Percentiles rank a stretch among this genome's conserved stretches.
These are phyloP conservation scores for Eragrostis nindensis DNA, from an alignment of 176 grass and related monocot species.

Conservation along the genomic window DNA sequence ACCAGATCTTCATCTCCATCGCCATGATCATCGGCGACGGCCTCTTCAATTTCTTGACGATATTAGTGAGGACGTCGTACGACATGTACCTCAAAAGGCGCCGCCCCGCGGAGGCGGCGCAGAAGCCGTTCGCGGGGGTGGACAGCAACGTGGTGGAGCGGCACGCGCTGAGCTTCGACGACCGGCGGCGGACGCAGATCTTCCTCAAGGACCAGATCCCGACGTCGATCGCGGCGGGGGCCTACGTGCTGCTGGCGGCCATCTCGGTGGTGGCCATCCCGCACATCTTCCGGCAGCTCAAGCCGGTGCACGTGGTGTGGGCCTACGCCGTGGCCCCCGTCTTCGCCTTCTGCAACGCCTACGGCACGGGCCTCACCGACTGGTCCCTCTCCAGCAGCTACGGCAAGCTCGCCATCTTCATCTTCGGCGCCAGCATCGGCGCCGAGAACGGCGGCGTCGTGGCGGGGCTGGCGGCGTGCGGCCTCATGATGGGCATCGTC, in stretches of 20 bases:
- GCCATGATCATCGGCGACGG: constrained; percentile 73
- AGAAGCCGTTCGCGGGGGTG: constrained; percentile 25
- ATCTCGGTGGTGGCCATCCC: constrained; percentile 59
- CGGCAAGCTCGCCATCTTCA: constrained; percentile 93
- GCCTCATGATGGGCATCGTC: constrained; percentile 71
- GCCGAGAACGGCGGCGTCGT: constrained; percentile 46
- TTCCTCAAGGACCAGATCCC: constrained; percentile 81
- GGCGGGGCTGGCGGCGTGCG: constrained; percentile 57
- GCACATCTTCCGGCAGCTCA: constrained; percentile 65
- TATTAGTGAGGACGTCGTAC: constrained; percentile 51
- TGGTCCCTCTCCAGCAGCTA: constrained; percentile 78
- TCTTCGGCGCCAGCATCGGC: constrained; percentile 71
- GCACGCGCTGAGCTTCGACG: constrained; percentile 50
- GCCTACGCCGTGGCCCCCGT: constrained; percentile 58
- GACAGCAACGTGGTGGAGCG: constrained; percentile 32
- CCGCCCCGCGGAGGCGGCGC: background rate
- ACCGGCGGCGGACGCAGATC: constrained; percentile 38
- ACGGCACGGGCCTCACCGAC: constrained; percentile 52
- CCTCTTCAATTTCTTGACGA: constrained; percentile 54
- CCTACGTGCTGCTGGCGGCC: constrained; percentile 41
- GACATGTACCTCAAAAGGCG: constrained; percentile 60
- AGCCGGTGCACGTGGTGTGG: constrained; percentile 52
- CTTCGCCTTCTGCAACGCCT: constrained; percentile 68
- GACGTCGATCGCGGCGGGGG: constrained; percentile 26
- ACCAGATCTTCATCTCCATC: constrained; percentile 83